Evolutionary conservation across 2,329 filamentous ascomycete genomes (phyloP).

Genomic region (Cytospora piceae): DNA sequence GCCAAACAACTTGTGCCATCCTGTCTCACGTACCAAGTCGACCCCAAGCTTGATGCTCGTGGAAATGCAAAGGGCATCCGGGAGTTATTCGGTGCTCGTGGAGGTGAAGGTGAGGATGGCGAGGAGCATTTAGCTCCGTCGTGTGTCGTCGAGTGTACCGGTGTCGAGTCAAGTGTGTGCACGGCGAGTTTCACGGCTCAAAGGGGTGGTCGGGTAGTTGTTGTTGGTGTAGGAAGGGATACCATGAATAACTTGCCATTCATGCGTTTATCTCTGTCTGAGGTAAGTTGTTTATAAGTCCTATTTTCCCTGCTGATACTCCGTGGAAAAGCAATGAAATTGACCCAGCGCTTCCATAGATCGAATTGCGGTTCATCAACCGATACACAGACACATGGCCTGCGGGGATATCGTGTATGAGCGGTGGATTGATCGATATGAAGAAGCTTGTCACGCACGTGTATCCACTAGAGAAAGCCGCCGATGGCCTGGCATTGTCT

Average conservation of each 20-base stretch:
- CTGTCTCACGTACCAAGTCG: slow-evolving; percentile 58
- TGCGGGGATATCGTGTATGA: slow-evolving; percentile 63
- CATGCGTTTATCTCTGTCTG: slow-evolving; percentile 66
- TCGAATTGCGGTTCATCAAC: slow-evolving; percentile 72
- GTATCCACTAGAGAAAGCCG: slow-evolving; percentile 63
- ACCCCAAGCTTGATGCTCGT: slow-evolving; percentile 48
- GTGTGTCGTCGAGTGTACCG: slow-evolving; percentile 67
- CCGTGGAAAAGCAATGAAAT: neutral
- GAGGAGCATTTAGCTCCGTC: slow-evolving; percentile 61
- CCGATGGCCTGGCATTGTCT: slow-evolving; percentile 59
- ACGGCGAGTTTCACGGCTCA: slow-evolving; percentile 61
- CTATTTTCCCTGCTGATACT: neutral
- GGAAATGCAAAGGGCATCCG: slow-evolving; percentile 57
- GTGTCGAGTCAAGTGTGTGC: slow-evolving; percentile 64
- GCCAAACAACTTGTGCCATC: slow-evolving; percentile 60
- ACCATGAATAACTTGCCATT: slow-evolving; percentile 69
- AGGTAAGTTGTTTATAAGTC: slow-evolving; percentile 46
- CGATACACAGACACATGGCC: slow-evolving; percentile 73
- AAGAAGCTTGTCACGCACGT: slow-evolving; percentile 66
- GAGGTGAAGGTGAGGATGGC: slow-evolving; percentile 29
- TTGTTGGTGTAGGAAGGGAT: slow-evolving; percentile 65
- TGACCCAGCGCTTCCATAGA: slow-evolving; percentile 44
- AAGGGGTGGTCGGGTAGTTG: slow-evolving; percentile 63
- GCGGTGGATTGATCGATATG: slow-evolving; percentile 62
- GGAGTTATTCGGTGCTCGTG: slow-evolving; percentile 51